Percentiles rank a stretch among this genome's conserved stretches.
phyloP scores from a whole-genome alignment of 2,329 filamentous ascomycete genomes.

The Arthrobotrys musiformis region DNA sequence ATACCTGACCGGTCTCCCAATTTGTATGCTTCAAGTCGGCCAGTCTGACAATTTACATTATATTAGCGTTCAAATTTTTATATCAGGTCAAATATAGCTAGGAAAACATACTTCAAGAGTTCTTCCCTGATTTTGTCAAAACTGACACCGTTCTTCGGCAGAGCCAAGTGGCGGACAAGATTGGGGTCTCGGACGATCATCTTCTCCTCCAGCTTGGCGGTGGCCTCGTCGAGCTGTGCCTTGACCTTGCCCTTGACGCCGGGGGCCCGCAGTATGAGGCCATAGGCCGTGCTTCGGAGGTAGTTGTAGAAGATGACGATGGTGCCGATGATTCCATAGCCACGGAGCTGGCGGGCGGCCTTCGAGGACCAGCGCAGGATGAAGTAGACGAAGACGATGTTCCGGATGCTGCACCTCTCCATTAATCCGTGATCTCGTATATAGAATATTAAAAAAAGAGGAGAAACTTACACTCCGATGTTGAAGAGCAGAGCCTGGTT shows the following conservation, averaged over 20 bases:
- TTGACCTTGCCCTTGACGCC: conserved; percentile 87
- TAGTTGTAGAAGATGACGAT: conserved; percentile 78
- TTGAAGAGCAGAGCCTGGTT: conserved; percentile 52
- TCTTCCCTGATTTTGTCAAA: conserved; percentile 82
- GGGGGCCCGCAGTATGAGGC: conserved; percentile 84
- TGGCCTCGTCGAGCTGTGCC: conserved; percentile 81
- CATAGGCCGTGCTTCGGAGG: conserved; percentile 79
- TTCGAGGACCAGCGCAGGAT: conserved; percentile 83
- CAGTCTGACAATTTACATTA: conserved; percentile 65
- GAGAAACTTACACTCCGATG: conserved; percentile 39
- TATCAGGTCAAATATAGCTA: not conserved
- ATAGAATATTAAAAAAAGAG: not conserved
- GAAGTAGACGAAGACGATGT: conserved; percentile 89
- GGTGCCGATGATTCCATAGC: conserved; percentile 85
- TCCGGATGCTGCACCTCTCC: conserved; percentile 74
- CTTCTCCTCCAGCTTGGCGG: conserved; percentile 83
- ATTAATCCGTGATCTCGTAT: conserved; percentile 25
- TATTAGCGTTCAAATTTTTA: too few relatives aligned
- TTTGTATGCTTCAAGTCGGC: conserved; percentile 89
- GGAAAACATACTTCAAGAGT: conserved; percentile 69
- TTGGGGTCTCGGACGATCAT: conserved; percentile 79
- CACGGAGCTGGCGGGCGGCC: conserved; percentile 83
- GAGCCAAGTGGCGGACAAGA: conserved; percentile 76
- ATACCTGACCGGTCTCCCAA: conserved; percentile 96
- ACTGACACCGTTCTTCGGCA: conserved; percentile 86